A percentile compares a stretch with the other conserved stretches of the same genome.
These are phyloP conservation scores for Gardenia jasminoides DNA, from an alignment of 257 asterid species.

Conservation along the genomic window DNA sequence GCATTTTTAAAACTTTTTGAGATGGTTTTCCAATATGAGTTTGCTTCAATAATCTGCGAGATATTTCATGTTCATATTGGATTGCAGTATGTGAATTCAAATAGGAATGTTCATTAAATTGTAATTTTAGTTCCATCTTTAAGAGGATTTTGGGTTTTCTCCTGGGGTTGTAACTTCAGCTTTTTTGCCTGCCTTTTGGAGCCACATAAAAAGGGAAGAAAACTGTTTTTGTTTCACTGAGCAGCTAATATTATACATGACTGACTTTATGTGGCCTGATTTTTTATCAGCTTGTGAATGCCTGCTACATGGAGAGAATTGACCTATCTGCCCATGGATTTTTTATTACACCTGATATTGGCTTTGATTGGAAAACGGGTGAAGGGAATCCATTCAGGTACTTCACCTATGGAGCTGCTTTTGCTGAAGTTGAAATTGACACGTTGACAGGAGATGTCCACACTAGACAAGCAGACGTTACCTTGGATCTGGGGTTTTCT, in stretches of 20 bases:
- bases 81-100: not conserved
- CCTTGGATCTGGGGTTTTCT: constrained; percentile 86
- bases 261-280: not conserved
- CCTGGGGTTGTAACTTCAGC: too few relatives aligned
- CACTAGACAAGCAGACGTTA: constrained; percentile 76
- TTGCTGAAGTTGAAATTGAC: constrained; percentile 92
- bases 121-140: not conserved
- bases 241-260: not conserved
- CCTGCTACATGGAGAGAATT: constrained; percentile 84
- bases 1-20: not conserved
- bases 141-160: not conserved
- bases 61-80: not conserved
- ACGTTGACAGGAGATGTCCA: constrained; percentile 93
- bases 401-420: constrained; percentile 91
- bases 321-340: constrained; percentile 98
- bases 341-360: constrained; percentile 72
- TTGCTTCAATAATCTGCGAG: not conserved
- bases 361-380: constrained; percentile 76
- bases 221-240: not conserved
- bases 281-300: constrained; percentile 60
- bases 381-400: constrained; percentile 76
- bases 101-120: not conserved
- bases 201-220: not conserved
- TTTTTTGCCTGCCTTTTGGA: not conserved
- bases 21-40: not conserved